Evolutionary conservation across 129 eudicot species (phyloP), one percentile per base, ranked within the genome.

Genomic region (Pittosporum tobira): DNA sequence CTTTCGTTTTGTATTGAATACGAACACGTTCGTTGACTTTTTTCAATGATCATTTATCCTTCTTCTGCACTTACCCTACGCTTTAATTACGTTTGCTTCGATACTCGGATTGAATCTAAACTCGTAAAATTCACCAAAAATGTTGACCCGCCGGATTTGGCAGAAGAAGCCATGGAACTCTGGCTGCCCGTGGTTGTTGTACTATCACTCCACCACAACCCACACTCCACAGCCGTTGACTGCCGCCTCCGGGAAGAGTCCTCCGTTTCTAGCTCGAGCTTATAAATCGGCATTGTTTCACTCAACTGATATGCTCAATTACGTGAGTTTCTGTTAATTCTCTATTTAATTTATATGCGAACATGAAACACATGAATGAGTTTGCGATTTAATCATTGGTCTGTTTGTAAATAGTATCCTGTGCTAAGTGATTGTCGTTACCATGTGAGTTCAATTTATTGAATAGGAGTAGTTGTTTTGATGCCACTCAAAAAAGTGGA

Each of bases 81-180:
- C 42, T 5, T 36, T n/a, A n/a, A n/a, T n/a, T 36, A 50, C 48
- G 26, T 31, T 28, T 20, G 7, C 27, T 28, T 30, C 18, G 1
- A 18, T 29, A 57, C 7, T 30, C 40, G 42, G n/a, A 31, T 31
- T 52, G 19, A 15, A 52, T 19, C 53, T 29, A 21, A 53, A 19
- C 15, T 56, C 16, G 26, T 0, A 8, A 13, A 3, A 28, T 12
- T 26, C 53, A 42, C 30, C 31, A 31, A 68, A 23, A 62, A 63
- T 85, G 86, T 57, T 78, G 26, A 70, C 74, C 74, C 81, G 88
- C 73, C 77, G 79, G 69, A 58, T 85, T 68, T 29, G 47, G 56
- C 81, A 60, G 62, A 61, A 64, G 6, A 53, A 64, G 56, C 57
- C 61, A 1, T 62, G 69, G 73, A 46, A 53, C 47, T 61, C 76